Base-by-base conservation (phyloP, 2,329 filamentous ascomycete species). In the Pestalotiopsis fici region DNA sequence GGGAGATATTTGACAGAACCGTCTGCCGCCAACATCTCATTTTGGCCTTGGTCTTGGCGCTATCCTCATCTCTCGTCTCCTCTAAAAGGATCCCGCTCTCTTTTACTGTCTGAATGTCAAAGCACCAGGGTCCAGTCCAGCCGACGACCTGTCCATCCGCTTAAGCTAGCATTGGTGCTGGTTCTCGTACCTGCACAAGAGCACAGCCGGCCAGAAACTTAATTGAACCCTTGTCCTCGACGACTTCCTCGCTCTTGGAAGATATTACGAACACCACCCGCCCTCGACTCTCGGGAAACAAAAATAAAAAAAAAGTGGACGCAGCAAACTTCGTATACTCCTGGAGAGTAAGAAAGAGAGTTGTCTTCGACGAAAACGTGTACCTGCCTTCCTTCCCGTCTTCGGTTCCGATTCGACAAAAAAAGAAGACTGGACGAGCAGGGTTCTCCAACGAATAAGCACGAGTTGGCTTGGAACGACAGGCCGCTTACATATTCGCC, bases 401-500 rank as follows among this genome's bases (percentile, higher is more conserved):
- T 27, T 27, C 23, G 18, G 23, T 27, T 57, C 55, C 23, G 23
- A 57, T 57, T 57, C 23, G 55, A 57, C 23, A 57, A 57, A 27
- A 27, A 27, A 57, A 15, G 23, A 57, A 50, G 18, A 27, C n/a
- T 60, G 27, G 27, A 21, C 27, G 28, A 60, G 57, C 57, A 60
- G 57, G 57, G 27, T 37, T 37, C 28, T 50, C n/a, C 12, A 21
- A 31, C 23, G 23, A 57, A 57, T 57, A 57, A 31, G 27, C 27
- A 57, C 15, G 28, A 18, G 31, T 35, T 57, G 55, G 35, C 31
- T 62, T 60, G 27, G 59, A 62, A 35, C 35, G 25, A 50, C 28
- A 62, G 59, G 59, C 59, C n/a, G 43, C 59, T 50, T 62, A 62
- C 59, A 62, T 62, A 60, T 31, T 27, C 55, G 55, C 55, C 23